Evolutionary conservation across 2,329 filamentous ascomycete species (phyloP), one percentile per base, ranked within the genome.

Genomic region (Venturia aucupariae): DNA sequence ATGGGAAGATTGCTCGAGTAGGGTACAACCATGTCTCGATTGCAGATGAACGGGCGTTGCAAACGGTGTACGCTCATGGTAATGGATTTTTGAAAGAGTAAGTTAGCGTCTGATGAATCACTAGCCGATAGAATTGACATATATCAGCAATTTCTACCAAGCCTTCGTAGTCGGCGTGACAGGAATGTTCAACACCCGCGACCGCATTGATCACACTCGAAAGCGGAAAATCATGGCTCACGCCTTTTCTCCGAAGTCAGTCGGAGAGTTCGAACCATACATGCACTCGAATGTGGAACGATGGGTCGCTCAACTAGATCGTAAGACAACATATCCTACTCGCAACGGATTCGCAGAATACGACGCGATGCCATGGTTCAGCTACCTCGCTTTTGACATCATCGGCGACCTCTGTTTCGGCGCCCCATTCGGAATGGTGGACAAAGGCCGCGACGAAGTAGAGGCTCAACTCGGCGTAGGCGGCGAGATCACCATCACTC

Each of bases 181-280:
- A 13, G 91, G 91, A 24, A 81, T 96, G 13, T 96, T 96, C 84
- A 96, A 94, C 75, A 96, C 92, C 0, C 83, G 92, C 41, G 86
- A 92, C 76, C 84, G 92, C 60, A 80, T 80, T 0, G 90, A 96
- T 71, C 92, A 96, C 75, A 88, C 88, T 0, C 86, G 92, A 67
- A 96, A 96, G 82, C 85, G 92, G 71, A 96, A 96, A 82, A 87
- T 90, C 2, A 85, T 96, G 60, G 86, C 90, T 1, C 90, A 96
- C 75, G 94, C 90, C 38, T 96, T 96, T 77, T 90, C 87, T 17
- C 82, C 87, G 66, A 94, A 93, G 77, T 90, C 85, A 10, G 83
- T 96, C 63, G 82, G 82, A 65, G 86, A 96, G 73, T 95, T 96
- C 72, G 92, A 96, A 78, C 89, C 90, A 61, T 96, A 93, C 75